Evolutionary conservation across 2,329 filamentous ascomycete genomes (phyloP).

Genomic region (Ceratocystis alfenasii): DNA sequence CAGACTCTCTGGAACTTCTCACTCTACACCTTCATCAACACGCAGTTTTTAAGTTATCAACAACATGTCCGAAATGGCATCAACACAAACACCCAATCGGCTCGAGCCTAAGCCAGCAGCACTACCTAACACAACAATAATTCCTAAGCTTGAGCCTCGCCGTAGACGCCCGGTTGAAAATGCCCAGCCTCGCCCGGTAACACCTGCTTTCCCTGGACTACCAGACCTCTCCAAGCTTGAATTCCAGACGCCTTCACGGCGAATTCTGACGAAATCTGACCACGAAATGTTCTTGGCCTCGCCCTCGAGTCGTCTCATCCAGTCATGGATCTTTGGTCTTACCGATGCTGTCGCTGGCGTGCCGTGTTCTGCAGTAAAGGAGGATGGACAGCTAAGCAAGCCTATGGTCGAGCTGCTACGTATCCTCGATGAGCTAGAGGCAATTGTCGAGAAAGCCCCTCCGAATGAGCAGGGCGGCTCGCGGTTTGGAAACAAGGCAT

Average conservation of each 20-base stretch:
- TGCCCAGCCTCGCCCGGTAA: slow-evolving; percentile 56
- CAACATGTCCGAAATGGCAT: slow-evolving; percentile 11
- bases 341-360: slow-evolving; percentile 67
- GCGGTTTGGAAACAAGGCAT: slow-evolving; percentile 87
- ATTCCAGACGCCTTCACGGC: slow-evolving; percentile 57
- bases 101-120: slow-evolving; percentile 24
- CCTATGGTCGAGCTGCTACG: slow-evolving; percentile 51
- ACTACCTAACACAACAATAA: slow-evolving; percentile 37
- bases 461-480: slow-evolving; percentile 79
- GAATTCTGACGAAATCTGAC: slow-evolving; percentile 71
- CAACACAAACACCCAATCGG: not conserved
- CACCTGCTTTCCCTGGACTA: slow-evolving; percentile 54
- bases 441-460: slow-evolving; percentile 56
- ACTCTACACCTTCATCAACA: too few relatives aligned
- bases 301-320: slow-evolving; percentile 60
- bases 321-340: slow-evolving; percentile 76
- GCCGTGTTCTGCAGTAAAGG: slow-evolving; percentile 46
- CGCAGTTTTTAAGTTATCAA: too few relatives aligned
- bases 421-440: slow-evolving; percentile 58
- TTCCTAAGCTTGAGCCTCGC: slow-evolving; percentile 58
- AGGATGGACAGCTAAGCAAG: slow-evolving; percentile 44
- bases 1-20: too few relatives aligned
- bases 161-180: slow-evolving; percentile 41
- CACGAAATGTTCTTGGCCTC: slow-evolving; percentile 73
- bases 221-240: slow-evolving; percentile 47